Evolutionary conservation across 2,329 filamentous ascomycete species (phyloP), one percentile per base, ranked within the genome.

Genomic region (Grosmannia clavigera): DNA sequence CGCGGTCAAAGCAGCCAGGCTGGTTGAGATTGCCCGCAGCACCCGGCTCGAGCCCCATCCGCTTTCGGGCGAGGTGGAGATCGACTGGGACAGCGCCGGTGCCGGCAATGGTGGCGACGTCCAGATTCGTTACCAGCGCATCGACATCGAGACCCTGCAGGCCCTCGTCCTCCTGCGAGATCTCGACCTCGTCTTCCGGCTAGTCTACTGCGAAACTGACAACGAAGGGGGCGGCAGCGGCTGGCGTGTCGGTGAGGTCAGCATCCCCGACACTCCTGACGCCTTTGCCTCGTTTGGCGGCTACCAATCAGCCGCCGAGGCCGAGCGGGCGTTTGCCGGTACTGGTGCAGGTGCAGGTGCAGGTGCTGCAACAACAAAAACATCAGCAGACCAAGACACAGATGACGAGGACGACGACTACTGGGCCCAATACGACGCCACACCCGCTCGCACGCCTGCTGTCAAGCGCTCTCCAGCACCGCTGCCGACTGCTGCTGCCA

Each of bases 31-130:
- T 16, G 83, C 84, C 38, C 78, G 80, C 65, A 78, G 80, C 60
- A 81, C 87, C 58, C 74, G 79, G 54, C 75, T 92, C 38, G 87
- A 92, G 70, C 87, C 87, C n/a, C 89, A 94, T 67, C 89, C 89
- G 3, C 83, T 87, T 5, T 90, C 87, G 2, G 88, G 88, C 59
- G 88, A 92, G 70, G 81, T 92, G 59, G 88, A 92, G 72, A 73
- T 92, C 25, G 84, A 88, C 70, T 83, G 81, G 78, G 80, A 83
- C 66, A 78, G 50, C 52, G 12, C 3, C 29, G 19, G 19, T 11
- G 35, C 22, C 46, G 40, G 25, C 43, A 55, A 33, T 14, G 35
- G 12, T 27, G 55, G 77, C 60, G 86, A 90, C 60, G 79, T 82
- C 9, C 76, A 82, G 61, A 76, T 78, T 33, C 78, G 80, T 58